Evolutionary conservation across 2,329 filamentous ascomycete genomes (phyloP).

Genomic region (Diaporthe longicolla): DNA sequence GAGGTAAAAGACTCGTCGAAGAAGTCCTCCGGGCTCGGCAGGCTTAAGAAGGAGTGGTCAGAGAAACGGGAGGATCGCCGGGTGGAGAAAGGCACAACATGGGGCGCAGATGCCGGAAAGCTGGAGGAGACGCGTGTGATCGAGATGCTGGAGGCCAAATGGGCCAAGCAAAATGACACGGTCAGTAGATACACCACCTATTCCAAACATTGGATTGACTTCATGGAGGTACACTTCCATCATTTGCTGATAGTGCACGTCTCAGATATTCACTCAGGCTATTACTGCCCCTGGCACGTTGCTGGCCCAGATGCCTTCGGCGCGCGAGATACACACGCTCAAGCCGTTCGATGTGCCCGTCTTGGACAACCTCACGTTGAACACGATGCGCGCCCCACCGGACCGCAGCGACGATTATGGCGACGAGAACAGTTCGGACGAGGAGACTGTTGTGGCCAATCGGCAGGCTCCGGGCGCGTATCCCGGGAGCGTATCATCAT

Average conservation of each 20-base stretch:
- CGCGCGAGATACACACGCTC: constrained; percentile 85
- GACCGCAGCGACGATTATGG: constrained; percentile 60
- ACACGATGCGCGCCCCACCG: constrained; percentile 70
- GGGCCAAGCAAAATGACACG: constrained; percentile 94
- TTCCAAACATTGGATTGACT: neutral
- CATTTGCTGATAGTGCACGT: constrained; percentile 12
- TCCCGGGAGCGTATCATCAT: constrained; percentile 40
- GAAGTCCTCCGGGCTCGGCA: constrained; percentile 71
- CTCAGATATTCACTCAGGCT: constrained; percentile 83
- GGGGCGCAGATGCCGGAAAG: constrained; percentile 88
- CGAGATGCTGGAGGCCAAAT: constrained; percentile 89
- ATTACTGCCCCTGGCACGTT: constrained; percentile 81
- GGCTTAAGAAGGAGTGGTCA: constrained; percentile 79
- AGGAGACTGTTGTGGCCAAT: constrained; percentile 53
- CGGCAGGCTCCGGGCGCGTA: constrained; percentile 36
- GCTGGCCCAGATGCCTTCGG: constrained; percentile 85
- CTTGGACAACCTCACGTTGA: constrained; percentile 76
- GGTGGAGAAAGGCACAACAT: constrained; percentile 79
- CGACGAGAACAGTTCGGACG: constrained; percentile 58
- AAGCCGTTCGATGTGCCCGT: constrained; percentile 76
- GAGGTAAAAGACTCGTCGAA: constrained; percentile 63
- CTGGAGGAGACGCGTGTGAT: constrained; percentile 88
- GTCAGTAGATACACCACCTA: constrained; percentile 63
- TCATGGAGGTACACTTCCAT: neutral
- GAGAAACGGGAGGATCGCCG: constrained; percentile 85